phyloP scores from a whole-genome alignment of 192 early-diverging fungal species.

The Blastocladiella britannica region DNA sequence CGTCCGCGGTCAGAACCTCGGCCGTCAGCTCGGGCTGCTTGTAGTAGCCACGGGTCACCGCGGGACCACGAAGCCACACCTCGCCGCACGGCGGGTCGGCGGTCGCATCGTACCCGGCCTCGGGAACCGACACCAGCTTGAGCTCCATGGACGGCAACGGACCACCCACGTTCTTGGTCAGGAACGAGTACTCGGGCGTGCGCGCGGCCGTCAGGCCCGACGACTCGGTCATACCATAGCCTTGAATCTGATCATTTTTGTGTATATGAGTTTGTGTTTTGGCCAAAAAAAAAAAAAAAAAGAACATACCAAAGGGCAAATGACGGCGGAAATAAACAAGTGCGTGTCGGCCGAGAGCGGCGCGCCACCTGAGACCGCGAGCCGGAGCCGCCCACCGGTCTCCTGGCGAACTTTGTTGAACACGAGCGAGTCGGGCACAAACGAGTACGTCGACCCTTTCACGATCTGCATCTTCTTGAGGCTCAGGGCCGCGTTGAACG shows the following conservation, averaged over 20 bases:
- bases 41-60: slow-evolving; percentile 60
- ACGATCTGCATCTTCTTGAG: slow-evolving; percentile 50
- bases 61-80: slow-evolving; percentile 61
- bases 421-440: slow-evolving; percentile 49
- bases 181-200: slow-evolving; percentile 36
- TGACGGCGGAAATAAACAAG: slow-evolving; percentile 47
- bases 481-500: slow-evolving; percentile 55
- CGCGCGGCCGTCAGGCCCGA: slow-evolving; percentile 43
- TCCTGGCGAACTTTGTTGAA: slow-evolving; percentile 64
- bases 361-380: slow-evolving; percentile 71
- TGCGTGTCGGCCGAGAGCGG: slow-evolving; percentile 69
- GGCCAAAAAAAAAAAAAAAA: neutral
- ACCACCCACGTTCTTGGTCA: slow-evolving; percentile 43
- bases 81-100: slow-evolving; percentile 56
- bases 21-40: slow-evolving; percentile 43
- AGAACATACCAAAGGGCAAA: slow-evolving; percentile 46
- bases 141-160: slow-evolving; percentile 57
- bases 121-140: slow-evolving; percentile 52
- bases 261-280: neutral
- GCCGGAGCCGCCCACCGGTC: slow-evolving; percentile 65
- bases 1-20: slow-evolving; percentile 47
- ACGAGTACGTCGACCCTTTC: no score
- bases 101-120: slow-evolving; percentile 36
- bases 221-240: slow-evolving; percentile 73
- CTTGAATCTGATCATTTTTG: slow-evolving; percentile 16